Evolutionary conservation across 2,329 filamentous ascomycete species (phyloP).

Genomic region (Aspergillus brasiliensis): DNA sequence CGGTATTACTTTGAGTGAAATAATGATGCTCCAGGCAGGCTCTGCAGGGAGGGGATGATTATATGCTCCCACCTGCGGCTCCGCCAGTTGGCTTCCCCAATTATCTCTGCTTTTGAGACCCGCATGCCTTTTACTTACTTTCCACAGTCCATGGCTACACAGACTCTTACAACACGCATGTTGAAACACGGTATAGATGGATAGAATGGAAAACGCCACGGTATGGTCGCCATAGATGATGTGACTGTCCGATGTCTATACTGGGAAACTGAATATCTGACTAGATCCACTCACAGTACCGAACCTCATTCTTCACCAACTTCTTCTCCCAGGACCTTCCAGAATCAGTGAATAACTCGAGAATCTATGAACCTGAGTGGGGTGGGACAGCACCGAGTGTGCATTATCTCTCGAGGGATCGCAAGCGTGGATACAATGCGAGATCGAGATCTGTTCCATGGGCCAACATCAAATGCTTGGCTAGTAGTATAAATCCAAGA

Average conservation of each 20-base stretch:
- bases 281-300: not conserved
- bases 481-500: not conserved
- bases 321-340: conserved; percentile 15
- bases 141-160: not conserved
- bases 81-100: not conserved
- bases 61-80: not conserved
- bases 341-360: conserved; percentile 6
- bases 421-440: not conserved
- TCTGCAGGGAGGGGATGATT: not conserved
- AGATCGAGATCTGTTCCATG: not conserved
- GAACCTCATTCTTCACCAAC: not conserved
- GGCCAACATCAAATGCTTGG: not conserved
- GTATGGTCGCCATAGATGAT: not conserved
- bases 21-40: not conserved
- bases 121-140: not conserved
- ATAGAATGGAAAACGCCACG: not conserved
- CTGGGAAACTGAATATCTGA: not conserved
- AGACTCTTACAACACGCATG: not conserved
- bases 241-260: not conserved
- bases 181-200: not conserved
- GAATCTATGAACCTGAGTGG: not conserved
- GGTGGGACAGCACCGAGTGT: not conserved
- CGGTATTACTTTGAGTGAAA: too few species aligned
- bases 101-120: not conserved
- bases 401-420: not conserved